Evolutionary conservation across 1,284 basidiomycete genomes (phyloP).

Genomic region (Ceratobasidium sp.): DNA sequence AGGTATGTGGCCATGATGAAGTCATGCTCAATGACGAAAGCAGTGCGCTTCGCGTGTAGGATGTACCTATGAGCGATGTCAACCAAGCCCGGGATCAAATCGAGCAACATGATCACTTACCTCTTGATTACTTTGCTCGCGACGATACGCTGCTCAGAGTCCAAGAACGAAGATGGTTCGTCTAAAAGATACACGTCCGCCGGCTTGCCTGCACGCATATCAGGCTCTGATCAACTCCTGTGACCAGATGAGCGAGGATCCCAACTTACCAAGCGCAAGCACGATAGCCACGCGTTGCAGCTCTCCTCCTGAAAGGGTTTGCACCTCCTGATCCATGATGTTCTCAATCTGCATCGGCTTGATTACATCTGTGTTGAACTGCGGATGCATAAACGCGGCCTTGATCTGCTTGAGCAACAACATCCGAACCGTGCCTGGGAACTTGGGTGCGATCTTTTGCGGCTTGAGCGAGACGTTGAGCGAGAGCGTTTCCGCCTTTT

Average conservation of each 20-base stretch:
- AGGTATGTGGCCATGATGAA: slow-evolving; percentile 98
- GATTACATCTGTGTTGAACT: slow-evolving; percentile 95
- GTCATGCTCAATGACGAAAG: slow-evolving; percentile 97
- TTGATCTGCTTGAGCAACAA: slow-evolving; percentile 93
- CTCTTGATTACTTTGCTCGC: slow-evolving; percentile 97
- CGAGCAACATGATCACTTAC: slow-evolving; percentile 49
- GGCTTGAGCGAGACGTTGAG: slow-evolving; percentile 91
- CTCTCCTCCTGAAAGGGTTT: slow-evolving; percentile 95
- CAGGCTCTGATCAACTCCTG: slow-evolving; percentile 7
- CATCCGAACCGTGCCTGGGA: slow-evolving; percentile 92
- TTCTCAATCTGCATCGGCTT: slow-evolving; percentile 94
- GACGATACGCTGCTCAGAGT: slow-evolving; percentile 98
- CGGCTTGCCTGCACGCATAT: slow-evolving; percentile 63
- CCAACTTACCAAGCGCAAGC: slow-evolving; percentile 72
- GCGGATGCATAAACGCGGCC: slow-evolving; percentile 92
- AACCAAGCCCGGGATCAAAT: slow-evolving; percentile 15
- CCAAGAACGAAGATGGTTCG: slow-evolving; percentile 74
- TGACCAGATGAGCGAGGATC: neutral
- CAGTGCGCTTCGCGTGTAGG: slow-evolving; percentile 93
- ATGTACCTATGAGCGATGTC: slow-evolving; percentile 67
- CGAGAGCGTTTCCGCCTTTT: slow-evolving; percentile 78
- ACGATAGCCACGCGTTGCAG: slow-evolving; percentile 95
- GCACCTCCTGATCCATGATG: slow-evolving; percentile 95
- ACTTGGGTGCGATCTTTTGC: slow-evolving; percentile 94
- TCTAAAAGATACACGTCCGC: slow-evolving; percentile 91